Base-by-base conservation (phyloP, 2,329 filamentous ascomycete species). In the Pseudophaeomoniella oleicola region DNA sequence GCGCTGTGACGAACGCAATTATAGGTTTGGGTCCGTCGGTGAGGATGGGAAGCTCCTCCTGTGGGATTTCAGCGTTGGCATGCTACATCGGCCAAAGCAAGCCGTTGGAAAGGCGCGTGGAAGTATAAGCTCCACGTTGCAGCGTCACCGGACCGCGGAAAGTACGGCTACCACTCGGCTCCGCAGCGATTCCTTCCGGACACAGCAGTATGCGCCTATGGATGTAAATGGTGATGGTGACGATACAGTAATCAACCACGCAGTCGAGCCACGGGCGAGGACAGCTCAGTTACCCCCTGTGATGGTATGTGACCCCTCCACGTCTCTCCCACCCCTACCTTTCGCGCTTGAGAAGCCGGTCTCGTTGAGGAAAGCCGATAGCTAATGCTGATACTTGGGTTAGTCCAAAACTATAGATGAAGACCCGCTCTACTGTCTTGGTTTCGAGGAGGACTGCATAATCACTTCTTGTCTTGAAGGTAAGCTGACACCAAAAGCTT, bases 11-110 rank as follows among this genome's bases (percentile, higher is more conserved):
- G 85, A 93, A 53, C 76, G 81, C 48, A 96, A 85, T 49, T 98
- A 98, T 59, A 75, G 90, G 2, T 94, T 98, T 50, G 90, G 90
- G 18, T 94, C 85, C 50, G 88, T 98, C 1, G 90, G 88, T 11
- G 88, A 96, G 54, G 90, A 98, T 55, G 84, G 87, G 49, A 72
- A 86, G 39, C 64, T 98, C 13, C 74, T 94, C 40, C 65, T 98
- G 10, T 98, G 90, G 90, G 90, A 98, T 62, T 98, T 98, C 55
- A 94, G 80, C 46, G 85, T 94, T 30, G 86, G 86, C 48, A 96
- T 96, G 88, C 68, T 98, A 49, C 83, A 92, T 57, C 73, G 87
- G 41, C 88, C 90, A 14, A 88, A 88, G 60, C 79, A 75, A 46
- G 81, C 40, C 38, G 39, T 45, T 13, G 46, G 44, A 16, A 46